These are phyloP conservation scores for Mycena polygramma DNA, from an alignment of 768 basidiomycete species.

Conservation along the genomic window DNA sequence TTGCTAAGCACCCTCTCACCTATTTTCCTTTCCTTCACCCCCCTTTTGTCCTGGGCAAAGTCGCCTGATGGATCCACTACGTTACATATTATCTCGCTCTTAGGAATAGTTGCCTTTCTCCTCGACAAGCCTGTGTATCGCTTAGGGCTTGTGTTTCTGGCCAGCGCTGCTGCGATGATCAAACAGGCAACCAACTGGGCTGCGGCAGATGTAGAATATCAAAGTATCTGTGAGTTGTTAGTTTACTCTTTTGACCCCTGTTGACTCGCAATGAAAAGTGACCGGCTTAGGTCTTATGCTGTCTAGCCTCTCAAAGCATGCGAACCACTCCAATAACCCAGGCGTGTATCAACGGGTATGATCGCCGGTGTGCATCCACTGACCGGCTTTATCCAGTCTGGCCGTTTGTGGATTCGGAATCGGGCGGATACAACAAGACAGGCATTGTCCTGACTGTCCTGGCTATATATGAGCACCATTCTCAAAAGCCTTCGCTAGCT, in stretches of 20 bases:
- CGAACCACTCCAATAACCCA: slow-evolving; percentile 87
- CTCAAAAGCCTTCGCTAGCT: slow-evolving; percentile 50
- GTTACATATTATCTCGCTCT: slow-evolving; percentile 63
- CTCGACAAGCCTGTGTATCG: slow-evolving; percentile 66
- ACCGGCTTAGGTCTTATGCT: slow-evolving; percentile 75
- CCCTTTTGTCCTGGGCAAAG: slow-evolving; percentile 59
- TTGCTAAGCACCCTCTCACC: slow-evolving; percentile 81
- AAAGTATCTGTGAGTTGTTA: slow-evolving; percentile 59
- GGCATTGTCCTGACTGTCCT: slow-evolving; percentile 71
- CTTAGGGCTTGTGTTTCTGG: slow-evolving; percentile 68
- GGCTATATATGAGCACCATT: slow-evolving; percentile 69
- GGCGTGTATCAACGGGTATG: slow-evolving; percentile 51
- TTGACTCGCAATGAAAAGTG: slow-evolving; percentile 54
- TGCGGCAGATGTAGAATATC: slow-evolving; percentile 57
- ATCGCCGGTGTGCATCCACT: slow-evolving; percentile 7
- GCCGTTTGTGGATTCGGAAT: slow-evolving; percentile 77
- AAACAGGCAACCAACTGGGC: slow-evolving; percentile 69
- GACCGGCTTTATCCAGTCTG: slow-evolving; percentile 64
- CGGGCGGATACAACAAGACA: slow-evolving; percentile 78
- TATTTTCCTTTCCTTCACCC: slow-evolving; percentile 63
- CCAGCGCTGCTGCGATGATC: slow-evolving; percentile 63
- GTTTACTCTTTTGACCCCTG: not conserved
- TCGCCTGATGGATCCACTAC: slow-evolving; percentile 63
- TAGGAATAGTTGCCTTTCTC: slow-evolving; percentile 67
- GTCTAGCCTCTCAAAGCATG: slow-evolving; percentile 79